These are phyloP conservation scores for Citrullus amarus DNA, from an alignment of 306 rosid genomes.

Conservation along the genomic window DNA sequence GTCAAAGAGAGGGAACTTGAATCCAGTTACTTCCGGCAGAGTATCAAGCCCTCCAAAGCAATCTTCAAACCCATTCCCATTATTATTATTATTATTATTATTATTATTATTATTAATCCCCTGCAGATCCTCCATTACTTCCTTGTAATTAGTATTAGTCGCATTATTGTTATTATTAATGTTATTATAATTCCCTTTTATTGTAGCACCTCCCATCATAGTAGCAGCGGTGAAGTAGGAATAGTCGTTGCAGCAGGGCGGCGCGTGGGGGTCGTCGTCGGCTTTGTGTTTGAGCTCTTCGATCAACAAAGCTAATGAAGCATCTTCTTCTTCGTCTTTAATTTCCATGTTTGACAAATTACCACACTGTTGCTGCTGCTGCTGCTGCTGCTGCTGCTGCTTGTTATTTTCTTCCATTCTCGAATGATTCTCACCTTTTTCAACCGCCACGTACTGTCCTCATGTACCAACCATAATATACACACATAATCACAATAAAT, in stretches of 20 bases:
- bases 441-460: not conserved
- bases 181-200: not conserved
- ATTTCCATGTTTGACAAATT: not conserved
- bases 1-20: not conserved
- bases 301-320: constrained; percentile 3
- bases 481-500: too few relatives aligned
- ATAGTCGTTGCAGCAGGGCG: not conserved
- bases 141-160: not conserved
- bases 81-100: not conserved
- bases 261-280: not conserved
- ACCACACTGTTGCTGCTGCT: not conserved
- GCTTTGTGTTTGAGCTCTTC: constrained; percentile 6
- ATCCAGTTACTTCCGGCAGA: constrained; percentile 8
- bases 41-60: constrained; percentile 10
- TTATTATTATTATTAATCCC: not conserved
- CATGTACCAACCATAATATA: not conserved
- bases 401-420: not conserved
- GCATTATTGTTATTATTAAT: too few relatives aligned
- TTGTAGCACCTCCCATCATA: not conserved
- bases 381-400: not conserved
- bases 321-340: constrained; percentile 7
- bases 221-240: too few relatives aligned
- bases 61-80: not conserved
- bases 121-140: not conserved
- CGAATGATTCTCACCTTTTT: not conserved